phyloP scores from a whole-genome alignment of 1,139 yeast species.

The Taphrina deformans region DNA sequence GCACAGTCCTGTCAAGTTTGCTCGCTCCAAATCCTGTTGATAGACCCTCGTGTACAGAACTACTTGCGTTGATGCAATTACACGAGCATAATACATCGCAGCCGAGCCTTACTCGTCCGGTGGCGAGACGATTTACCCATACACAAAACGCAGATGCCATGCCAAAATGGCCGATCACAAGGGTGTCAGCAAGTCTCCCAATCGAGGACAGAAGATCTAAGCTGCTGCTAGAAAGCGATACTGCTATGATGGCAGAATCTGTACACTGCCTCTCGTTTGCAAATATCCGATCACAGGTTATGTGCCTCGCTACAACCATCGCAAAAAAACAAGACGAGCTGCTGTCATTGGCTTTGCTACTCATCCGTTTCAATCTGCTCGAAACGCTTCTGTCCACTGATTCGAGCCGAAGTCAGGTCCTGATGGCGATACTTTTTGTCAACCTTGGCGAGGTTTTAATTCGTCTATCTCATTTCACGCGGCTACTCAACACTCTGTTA shows the following conservation, averaged over 20 bases:
- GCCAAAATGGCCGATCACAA: conserved; percentile 1
- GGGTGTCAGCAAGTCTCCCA: background rate
- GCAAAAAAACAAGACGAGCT: background rate
- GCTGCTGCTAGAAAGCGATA: background rate
- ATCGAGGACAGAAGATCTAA: background rate
- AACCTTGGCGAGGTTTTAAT: background rate
- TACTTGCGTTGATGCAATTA: conserved; percentile 44
- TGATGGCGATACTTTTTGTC: background rate
- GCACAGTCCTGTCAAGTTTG: conserved; percentile 48
- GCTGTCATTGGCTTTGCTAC: background rate
- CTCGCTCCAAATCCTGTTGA: conserved; percentile 46
- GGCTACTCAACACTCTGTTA: background rate
- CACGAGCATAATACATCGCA: background rate
- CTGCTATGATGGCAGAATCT: background rate
- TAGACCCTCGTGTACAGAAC: conserved; percentile 53
- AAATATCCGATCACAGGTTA: background rate
- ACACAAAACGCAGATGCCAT: background rate
- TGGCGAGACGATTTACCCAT: background rate
- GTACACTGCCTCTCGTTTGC: background rate
- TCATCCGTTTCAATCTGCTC: background rate
- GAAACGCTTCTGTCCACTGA: background rate
- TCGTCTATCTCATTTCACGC: background rate
- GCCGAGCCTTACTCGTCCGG: background rate
- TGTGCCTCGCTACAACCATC: background rate
- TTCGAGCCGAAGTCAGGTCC: background rate